Evolutionary conservation across 2,329 filamentous ascomycete genomes (phyloP).

Genomic region (Aspergillus glaucus): DNA sequence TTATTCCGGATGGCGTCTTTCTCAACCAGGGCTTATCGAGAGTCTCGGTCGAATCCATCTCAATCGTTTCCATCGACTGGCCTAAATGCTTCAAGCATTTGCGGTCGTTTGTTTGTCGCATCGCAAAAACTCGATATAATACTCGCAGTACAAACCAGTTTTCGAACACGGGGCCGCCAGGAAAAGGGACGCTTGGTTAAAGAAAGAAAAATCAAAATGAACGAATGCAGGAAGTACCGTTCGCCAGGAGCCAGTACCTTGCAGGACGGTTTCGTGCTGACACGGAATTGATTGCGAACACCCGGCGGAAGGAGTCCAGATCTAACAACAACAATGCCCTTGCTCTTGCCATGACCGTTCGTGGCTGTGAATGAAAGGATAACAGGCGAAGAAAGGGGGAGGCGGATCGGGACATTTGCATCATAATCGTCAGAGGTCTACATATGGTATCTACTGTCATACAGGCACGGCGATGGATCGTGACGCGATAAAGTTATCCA

Average conservation of each 20-base stretch:
- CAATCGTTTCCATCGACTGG: no score
- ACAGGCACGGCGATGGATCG: no score
- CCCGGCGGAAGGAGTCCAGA: no score
- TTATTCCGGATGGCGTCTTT: slow-evolving; percentile 8
- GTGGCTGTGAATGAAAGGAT: background rate
- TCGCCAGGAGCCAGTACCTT: background rate
- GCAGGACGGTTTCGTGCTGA: background rate
- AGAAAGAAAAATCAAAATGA: background rate
- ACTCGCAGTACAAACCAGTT: no score
- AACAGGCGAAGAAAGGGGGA: background rate
- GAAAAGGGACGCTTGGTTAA: background rate
- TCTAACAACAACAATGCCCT: no score
- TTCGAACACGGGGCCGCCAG: no score
- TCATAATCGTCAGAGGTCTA: background rate
- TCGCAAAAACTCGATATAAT: no score
- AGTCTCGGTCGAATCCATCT: no score
- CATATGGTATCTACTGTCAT: no score
- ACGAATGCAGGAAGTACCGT: background rate
- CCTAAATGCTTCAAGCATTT: no score
- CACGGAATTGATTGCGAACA: background rate
- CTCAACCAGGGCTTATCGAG: background rate
- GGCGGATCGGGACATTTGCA: background rate
- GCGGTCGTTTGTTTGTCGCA: no score
- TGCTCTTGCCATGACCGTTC: background rate
- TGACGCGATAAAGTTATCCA: no score